Evolutionary conservation across 257 asterid species (phyloP).

Genomic region (Leonotis leonurus): DNA sequence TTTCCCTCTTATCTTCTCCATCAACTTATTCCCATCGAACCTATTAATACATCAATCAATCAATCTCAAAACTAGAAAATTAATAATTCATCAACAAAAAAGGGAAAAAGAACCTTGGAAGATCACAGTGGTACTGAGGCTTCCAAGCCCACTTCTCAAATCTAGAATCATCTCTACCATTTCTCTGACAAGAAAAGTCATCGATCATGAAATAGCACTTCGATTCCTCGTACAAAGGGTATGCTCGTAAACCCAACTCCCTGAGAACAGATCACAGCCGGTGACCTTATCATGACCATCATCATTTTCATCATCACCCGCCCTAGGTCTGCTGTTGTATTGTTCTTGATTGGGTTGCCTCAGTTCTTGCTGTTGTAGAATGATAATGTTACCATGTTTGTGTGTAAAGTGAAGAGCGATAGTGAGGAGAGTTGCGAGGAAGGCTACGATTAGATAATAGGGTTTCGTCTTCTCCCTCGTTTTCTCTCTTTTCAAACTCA

Average conservation of each 20-base stretch:
- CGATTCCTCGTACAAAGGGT: conserved; percentile 3
- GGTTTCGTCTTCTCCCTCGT: neutral
- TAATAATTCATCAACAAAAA: no score
- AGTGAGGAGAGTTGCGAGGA: neutral
- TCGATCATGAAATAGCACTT: neutral
- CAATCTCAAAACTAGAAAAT: no score
- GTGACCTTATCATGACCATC: neutral
- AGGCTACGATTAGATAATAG: neutral
- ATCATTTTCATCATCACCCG: no score
- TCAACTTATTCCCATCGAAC: conserved; percentile 41
- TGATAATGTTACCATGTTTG: no score
- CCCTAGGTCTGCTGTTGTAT: no score
- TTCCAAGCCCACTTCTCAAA: conserved; percentile 3
- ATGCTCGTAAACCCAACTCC: conserved; percentile 5
- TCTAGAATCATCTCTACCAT: neutral
- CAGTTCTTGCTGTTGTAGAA: no score
- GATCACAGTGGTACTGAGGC: conserved; percentile 7
- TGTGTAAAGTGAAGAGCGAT: neutral
- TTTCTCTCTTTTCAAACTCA: neutral
- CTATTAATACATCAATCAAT: no score
- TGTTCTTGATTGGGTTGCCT: no score
- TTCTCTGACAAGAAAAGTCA: neutral
- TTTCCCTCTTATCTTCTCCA: conserved; percentile 57
- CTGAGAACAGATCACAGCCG: neutral
- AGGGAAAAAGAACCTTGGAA: neutral